These are phyloP conservation scores for Hyaloscypha finlandica DNA, from an alignment of 495 filamentous ascomycete species.

Conservation along the genomic window DNA sequence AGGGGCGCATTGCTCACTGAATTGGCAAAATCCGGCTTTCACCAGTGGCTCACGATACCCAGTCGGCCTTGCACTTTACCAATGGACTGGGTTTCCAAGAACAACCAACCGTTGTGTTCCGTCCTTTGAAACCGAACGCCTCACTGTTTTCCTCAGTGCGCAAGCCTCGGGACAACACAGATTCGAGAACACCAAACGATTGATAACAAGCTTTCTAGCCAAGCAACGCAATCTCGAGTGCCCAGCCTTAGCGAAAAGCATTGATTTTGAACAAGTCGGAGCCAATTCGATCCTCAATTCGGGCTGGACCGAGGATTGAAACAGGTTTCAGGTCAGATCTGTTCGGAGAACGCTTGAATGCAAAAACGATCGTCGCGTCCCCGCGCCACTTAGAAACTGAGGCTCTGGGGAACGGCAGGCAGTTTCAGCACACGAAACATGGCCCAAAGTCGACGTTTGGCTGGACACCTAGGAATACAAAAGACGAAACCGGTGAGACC, in stretches of 20 bases:
- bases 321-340: background rate
- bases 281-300: background rate
- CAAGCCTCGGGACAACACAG: background rate
- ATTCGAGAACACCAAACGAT: background rate
- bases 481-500: background rate
- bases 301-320: background rate
- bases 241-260: background rate
- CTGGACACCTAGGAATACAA: background rate
- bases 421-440: background rate
- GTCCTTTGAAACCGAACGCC: background rate
- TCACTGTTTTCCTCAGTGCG: background rate
- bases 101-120: background rate
- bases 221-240: background rate
- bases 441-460: background rate
- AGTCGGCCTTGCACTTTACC: background rate
- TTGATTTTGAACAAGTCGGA: background rate
- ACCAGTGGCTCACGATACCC: background rate
- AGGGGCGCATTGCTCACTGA: background rate
- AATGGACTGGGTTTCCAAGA: background rate
- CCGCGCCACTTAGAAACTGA: background rate
- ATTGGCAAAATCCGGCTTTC: background rate
- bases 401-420: background rate
- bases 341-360: background rate
- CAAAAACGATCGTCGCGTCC: background rate
- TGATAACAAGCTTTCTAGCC: background rate